Percentiles rank a stretch among this genome's conserved stretches.
phyloP scores from a whole-genome alignment of 73 alveolate species.

The Uronychia setigera region DNA sequence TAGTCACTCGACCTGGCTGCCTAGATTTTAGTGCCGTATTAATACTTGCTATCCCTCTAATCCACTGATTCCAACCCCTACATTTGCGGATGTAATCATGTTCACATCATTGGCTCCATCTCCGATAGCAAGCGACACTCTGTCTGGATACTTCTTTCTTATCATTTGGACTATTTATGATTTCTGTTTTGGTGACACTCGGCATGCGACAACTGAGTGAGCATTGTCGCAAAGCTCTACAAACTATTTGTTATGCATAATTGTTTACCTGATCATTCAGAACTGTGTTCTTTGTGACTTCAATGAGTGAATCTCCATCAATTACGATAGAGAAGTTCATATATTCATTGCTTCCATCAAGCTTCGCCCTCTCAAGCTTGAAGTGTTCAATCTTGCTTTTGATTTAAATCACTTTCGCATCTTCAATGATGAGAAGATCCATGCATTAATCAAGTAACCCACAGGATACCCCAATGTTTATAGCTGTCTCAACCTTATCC shows the following conservation, averaged over 20 bases:
- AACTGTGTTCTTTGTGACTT: background rate
- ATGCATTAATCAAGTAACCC: slow-evolving; percentile 64
- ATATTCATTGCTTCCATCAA: background rate
- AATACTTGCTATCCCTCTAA: slow-evolving; percentile 93
- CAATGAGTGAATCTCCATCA: slow-evolving; percentile 76
- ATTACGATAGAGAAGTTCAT: background rate
- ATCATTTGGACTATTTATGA: slow-evolving; percentile 82
- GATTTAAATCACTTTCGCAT: background rate
- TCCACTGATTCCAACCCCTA: slow-evolving; percentile 96
- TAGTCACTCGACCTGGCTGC: slow-evolving; percentile 93
- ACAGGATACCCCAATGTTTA: slow-evolving; percentile 89
- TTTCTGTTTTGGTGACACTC: slow-evolving; percentile 92
- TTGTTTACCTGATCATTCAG: background rate
- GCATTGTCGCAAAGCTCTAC: background rate
- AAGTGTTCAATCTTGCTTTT: background rate
- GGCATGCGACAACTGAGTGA: slow-evolving; percentile 75
- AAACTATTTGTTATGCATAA: background rate
- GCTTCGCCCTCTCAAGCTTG: background rate
- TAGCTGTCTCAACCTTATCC: slow-evolving; percentile 87
- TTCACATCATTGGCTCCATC: slow-evolving; percentile 99
- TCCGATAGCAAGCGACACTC: slow-evolving; percentile 90
- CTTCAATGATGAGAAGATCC: slow-evolving; percentile 65
- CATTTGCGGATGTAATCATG: slow-evolving; percentile 96
- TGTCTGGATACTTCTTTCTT: slow-evolving; percentile 62
- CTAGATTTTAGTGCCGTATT: background rate